Base-by-base conservation (phyloP, 1,284 basidiomycete genomes). In the Meripilus lineatus region DNA sequence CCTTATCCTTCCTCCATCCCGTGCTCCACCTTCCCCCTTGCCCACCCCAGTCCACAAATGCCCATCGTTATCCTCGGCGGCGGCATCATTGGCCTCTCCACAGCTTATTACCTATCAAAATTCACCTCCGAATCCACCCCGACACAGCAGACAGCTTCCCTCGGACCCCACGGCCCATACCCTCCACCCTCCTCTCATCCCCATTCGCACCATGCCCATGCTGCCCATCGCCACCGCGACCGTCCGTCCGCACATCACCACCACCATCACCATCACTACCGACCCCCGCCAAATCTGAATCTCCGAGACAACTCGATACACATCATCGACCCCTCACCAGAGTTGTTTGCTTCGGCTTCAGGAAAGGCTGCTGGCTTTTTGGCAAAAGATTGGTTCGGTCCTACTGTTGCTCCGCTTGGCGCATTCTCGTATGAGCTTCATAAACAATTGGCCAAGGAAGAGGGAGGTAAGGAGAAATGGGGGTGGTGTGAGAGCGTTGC, bases 281-380 rank as follows among this genome's bases (percentile, higher is more conserved):
- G 48, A n/a, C 33, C 46, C 52, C 38, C 47, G 54, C 3, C 47
- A 58, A 49, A 39, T 48, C 51, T 42, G 17, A 32, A 14, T 30
- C 24, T 4, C 15, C 1, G 18, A 26, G 11, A 17, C 8, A 18
- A 39, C 22, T 10, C 45, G 48, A 64, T 67, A 38, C 62, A 66
- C 52, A 48, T 67, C 52, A 57, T 67, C 52, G 64, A 67, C 32
- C 49, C 63, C 21, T 56, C 59, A 3, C 61, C 64, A 14, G 42
- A 53, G 30, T 63, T 66, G 52, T 67, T 67, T 47, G 52, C 58
- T 5, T 79, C 65, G 3, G 79, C 82, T 1, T 75, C 71, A 1
- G 81, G 81, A 7, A 79, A 81, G 52, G 75, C 77, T 0, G 81
- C 77, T 5, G 82, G 81, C 5, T 79, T 85, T 51, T 60, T 85